Percentiles rank a stretch among this genome's conserved stretches.
Evolutionary conservation across 2,329 filamentous ascomycete species (phyloP).

Genomic region (Colletotrichum lupini): DNA sequence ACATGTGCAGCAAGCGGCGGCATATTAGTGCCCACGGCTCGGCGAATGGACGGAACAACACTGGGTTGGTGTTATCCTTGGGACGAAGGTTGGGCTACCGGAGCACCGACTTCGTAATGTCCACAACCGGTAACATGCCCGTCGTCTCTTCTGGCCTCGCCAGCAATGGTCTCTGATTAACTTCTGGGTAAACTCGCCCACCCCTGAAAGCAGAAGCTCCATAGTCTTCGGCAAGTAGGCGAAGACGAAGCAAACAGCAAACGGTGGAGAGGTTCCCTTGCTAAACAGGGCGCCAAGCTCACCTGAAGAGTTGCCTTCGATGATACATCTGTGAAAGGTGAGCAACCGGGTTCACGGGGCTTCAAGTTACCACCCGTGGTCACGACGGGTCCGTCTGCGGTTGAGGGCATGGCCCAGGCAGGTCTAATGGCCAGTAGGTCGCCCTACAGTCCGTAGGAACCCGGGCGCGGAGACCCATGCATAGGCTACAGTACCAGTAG

Average conservation of each 20-base stretch:
- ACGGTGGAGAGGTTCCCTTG: neutral
- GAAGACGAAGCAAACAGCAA: neutral
- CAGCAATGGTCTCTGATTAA: neutral
- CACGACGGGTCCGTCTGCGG: neutral
- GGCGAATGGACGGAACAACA: neutral
- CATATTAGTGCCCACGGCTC: neutral
- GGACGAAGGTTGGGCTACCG: neutral
- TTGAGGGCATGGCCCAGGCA: neutral
- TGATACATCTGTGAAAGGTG: neutral
- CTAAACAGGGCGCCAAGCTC: neutral
- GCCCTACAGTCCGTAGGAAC: slow-evolving; percentile 14
- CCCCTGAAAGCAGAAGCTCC: neutral
- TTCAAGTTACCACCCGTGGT: neutral
- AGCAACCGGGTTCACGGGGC: neutral
- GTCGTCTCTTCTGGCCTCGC: neutral
- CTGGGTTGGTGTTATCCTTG: neutral
- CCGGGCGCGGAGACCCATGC: slow-evolving; percentile 22
- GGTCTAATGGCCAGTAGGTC: neutral
- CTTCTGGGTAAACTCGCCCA: neutral
- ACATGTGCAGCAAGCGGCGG: neutral
- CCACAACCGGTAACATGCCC: slow-evolving; percentile 7
- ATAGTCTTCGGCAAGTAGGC: neutral
- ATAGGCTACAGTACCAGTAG: neutral
- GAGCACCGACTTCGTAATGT: neutral
- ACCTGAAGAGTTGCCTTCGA: neutral